Percentiles rank a stretch among this genome's conserved stretches.
These are phyloP conservation scores for Trichophyton schoenleinii DNA, from an alignment of 2,329 filamentous ascomycete genomes.

Conservation along the genomic window DNA sequence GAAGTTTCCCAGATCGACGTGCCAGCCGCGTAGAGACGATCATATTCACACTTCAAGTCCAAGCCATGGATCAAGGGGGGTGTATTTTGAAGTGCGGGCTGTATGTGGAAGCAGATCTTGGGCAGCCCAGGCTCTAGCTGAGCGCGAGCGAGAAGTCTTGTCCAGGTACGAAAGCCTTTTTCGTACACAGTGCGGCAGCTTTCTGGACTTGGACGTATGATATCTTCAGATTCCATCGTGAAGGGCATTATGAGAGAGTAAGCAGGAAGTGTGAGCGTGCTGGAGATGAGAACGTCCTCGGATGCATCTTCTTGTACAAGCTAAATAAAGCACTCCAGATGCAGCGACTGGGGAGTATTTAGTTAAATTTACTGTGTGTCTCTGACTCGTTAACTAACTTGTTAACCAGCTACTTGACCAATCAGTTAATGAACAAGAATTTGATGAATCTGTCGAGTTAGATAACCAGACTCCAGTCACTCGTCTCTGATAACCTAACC, in stretches of 20 bases:
- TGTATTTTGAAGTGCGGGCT: conserved; percentile 3
- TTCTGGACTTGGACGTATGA: background rate
- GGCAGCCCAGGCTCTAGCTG: background rate
- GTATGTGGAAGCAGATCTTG: conserved; percentile 6
- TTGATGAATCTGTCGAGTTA: no score
- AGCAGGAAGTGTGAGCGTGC: background rate
- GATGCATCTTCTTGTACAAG: background rate
- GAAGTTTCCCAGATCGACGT: conserved; percentile 9
- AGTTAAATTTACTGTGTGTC: no score
- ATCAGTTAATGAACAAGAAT: no score
- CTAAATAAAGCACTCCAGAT: background rate
- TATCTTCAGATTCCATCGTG: background rate
- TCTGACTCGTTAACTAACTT: no score
- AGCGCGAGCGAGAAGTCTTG: background rate
- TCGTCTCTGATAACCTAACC: no score
- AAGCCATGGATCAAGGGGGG: conserved; percentile 5
- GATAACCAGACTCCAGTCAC: no score
- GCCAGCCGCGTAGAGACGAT: conserved; percentile 5
- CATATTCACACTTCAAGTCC: background rate
- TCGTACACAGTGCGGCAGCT: background rate
- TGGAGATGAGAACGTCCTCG: background rate
- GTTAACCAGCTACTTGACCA: no score
- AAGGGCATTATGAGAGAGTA: background rate
- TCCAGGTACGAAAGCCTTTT: background rate
- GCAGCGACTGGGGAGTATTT: no score